phyloP scores from a whole-genome alignment of 768 basidiomycete genomes.

The Termitomyces sp. region DNA sequence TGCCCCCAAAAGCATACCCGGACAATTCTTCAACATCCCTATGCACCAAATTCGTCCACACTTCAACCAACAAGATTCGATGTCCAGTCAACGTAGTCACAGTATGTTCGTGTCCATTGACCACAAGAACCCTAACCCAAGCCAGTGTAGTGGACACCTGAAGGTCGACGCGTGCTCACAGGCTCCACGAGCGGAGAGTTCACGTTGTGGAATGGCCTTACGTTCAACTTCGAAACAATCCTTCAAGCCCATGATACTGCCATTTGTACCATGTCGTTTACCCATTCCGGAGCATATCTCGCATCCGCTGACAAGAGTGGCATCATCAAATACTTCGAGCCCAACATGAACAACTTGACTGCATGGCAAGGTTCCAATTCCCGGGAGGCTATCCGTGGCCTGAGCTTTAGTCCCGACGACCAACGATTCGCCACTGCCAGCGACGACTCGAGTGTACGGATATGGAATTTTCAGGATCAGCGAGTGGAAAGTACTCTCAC shows the following conservation, averaged over 20 bases:
- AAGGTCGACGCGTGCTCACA: constrained; percentile 88
- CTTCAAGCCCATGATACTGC: constrained; percentile 98
- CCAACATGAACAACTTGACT: constrained; percentile 97
- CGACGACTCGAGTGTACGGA: constrained; percentile 90
- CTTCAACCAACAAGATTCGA: constrained; percentile 96
- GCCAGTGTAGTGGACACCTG: constrained; percentile 87
- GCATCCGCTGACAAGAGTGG: constrained; percentile 92
- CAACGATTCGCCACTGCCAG: constrained; percentile 90
- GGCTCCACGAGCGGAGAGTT: constrained; percentile 98
- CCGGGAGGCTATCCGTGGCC: constrained; percentile 90
- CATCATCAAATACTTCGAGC: constrained; percentile 97
- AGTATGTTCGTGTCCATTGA: constrained; percentile 44
- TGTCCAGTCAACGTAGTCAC: constrained; percentile 96
- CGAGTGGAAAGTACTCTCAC: constrained; percentile 85
- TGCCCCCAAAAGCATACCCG: constrained; percentile 91
- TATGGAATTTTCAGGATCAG: constrained; percentile 94
- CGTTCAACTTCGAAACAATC: constrained; percentile 99
- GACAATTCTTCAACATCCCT: constrained; percentile 89
- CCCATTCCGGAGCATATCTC: constrained; percentile 90
- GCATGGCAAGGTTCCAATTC: constrained; percentile 83
- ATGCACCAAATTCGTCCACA: constrained; percentile 97
- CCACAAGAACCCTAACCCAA: not conserved
- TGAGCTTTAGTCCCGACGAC: constrained; percentile 92
- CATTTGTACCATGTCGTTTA: constrained; percentile 86
- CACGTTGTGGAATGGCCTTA: constrained; percentile 97